These are phyloP conservation scores for Gaillardinia entomophila DNA, from an alignment of 805 yeast genomes.

Conservation along the genomic window DNA sequence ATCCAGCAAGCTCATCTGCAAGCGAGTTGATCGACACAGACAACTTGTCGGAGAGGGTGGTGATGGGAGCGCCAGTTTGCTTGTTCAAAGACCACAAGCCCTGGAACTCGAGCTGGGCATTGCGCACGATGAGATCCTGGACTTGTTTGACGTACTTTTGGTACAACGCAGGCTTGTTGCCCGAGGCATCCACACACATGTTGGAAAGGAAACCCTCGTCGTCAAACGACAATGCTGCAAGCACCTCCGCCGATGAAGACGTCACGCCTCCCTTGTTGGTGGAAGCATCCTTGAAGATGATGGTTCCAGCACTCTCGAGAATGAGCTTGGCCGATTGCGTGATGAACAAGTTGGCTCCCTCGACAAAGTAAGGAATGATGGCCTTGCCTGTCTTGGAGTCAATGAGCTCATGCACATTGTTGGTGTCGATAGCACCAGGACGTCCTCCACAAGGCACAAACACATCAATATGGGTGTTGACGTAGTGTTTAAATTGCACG, in stretches of 20 bases:
- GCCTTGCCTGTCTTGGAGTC: conserved; percentile 72
- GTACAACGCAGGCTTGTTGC: conserved; percentile 66
- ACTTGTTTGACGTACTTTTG: conserved; percentile 79
- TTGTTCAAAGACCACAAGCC: conserved; percentile 77
- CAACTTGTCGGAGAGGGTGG: conserved; percentile 74
- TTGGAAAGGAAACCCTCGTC: conserved; percentile 73
- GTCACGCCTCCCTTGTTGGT: conserved; percentile 99
- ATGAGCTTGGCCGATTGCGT: conserved; percentile 89
- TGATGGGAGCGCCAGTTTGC: conserved; percentile 55
- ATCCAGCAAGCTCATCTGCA: conserved; percentile 77
- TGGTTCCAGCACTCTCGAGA: conserved; percentile 80
- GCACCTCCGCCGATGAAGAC: conserved; percentile 89
- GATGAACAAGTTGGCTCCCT: conserved; percentile 94
- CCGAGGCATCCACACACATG: conserved; percentile 70
- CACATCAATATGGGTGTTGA: conserved; percentile 58
- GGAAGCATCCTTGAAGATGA: conserved; percentile 91
- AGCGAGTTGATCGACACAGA: conserved; percentile 79
- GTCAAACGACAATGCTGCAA: conserved; percentile 87
- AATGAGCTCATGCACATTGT: conserved; percentile 67
- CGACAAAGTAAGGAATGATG: conserved; percentile 82
- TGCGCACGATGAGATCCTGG: conserved; percentile 65
- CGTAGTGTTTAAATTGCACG: conserved; percentile 60
- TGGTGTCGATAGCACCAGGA: conserved; percentile 90
- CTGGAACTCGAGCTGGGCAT: conserved; percentile 82
- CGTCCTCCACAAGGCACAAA: conserved; percentile 99